These are phyloP conservation scores for Aspergillus quadricinctus DNA, from an alignment of 2,329 filamentous ascomycete genomes.

Conservation along the genomic window DNA sequence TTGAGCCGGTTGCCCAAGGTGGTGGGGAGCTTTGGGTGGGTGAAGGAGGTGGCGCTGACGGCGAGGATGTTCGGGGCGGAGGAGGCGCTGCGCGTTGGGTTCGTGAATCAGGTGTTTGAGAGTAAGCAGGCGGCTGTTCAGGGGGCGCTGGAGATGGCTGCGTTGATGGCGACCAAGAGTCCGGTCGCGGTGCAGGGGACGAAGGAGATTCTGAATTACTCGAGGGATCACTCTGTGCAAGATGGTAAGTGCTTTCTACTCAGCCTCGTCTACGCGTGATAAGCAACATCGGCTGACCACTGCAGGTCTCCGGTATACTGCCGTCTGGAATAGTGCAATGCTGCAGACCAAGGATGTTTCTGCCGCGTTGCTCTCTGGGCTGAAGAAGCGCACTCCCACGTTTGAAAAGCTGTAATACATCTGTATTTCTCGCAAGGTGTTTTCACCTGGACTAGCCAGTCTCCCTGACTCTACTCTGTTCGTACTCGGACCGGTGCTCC, in stretches of 20 bases:
- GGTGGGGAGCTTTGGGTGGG: slow-evolving; percentile 43
- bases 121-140: slow-evolving; percentile 59
- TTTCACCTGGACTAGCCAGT: background rate
- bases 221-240: slow-evolving; percentile 69
- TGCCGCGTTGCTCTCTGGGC: slow-evolving; percentile 67
- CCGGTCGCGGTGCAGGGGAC: slow-evolving; percentile 84
- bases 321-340: slow-evolving; percentile 80
- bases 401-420: slow-evolving; percentile 74
- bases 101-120: slow-evolving; percentile 39
- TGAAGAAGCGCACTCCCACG: slow-evolving; percentile 72
- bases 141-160: slow-evolving; percentile 60
- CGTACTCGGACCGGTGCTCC: background rate
- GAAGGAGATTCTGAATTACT: slow-evolving; percentile 80
- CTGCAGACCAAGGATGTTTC: slow-evolving; percentile 76
- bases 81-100: slow-evolving; percentile 42
- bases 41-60: slow-evolving; percentile 46
- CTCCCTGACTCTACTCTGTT: background rate
- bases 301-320: slow-evolving; percentile 71
- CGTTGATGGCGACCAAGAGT: slow-evolving; percentile 70
- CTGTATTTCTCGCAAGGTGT: background rate
- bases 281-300: background rate
- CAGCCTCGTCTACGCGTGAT: background rate
- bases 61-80: slow-evolving; percentile 42
- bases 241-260: slow-evolving; percentile 56
- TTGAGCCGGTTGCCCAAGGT: slow-evolving; percentile 45